These are phyloP conservation scores for Escovopsis sp. DNA, from an alignment of 2,329 filamentous ascomycete genomes.

Conservation along the genomic window DNA sequence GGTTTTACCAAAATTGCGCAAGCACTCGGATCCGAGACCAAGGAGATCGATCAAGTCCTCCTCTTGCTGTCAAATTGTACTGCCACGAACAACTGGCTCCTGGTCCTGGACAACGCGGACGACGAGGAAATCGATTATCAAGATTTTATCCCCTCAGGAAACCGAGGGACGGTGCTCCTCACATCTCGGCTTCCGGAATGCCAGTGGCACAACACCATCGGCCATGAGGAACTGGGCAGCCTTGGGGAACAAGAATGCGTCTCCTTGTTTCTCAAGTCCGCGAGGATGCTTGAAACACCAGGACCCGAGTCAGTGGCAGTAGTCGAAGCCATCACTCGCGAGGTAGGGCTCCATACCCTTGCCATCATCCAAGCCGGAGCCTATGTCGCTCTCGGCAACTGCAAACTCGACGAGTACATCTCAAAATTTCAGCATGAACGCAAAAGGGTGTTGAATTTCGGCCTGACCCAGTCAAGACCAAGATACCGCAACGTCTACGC, in stretches of 20 bases:
- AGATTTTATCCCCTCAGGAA: neutral
- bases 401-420: neutral
- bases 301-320: neutral
- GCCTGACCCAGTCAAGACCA: neutral
- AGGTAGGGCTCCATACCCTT: constrained; percentile 4
- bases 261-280: neutral
- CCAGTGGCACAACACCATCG: neutral
- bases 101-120: constrained; percentile 31
- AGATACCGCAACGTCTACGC: constrained; percentile 4
- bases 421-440: neutral
- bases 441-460: neutral
- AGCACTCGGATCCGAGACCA: neutral
- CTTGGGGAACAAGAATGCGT: constrained; percentile 1
- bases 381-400: neutral
- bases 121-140: constrained; percentile 12
- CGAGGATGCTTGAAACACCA: neutral
- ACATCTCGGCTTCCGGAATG: constrained; percentile 2
- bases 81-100: constrained; percentile 18
- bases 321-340: neutral
- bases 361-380: constrained; percentile 2
- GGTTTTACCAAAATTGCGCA: constrained; percentile 1
- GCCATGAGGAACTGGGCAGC: constrained; percentile 1
- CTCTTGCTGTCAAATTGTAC: neutral
- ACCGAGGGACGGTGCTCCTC: neutral
- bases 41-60: neutral